A percentile compares a stretch with the other conserved stretches of the same genome.
Conservation (phyloP, 2,329 filamentous ascomycete genomes). For the Apiospora aurea region DNA sequence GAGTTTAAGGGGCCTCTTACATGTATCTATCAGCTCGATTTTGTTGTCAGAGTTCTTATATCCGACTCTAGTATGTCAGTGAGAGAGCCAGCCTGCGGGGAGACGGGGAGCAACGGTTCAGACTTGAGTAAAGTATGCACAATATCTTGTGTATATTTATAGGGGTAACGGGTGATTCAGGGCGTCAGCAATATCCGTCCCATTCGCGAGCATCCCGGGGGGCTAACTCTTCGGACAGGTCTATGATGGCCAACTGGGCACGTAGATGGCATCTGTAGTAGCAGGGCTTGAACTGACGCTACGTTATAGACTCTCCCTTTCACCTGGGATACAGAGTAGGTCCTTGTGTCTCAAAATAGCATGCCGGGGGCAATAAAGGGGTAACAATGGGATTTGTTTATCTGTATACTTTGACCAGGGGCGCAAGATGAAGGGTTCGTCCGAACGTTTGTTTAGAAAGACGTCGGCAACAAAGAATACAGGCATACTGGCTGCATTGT, state of each 20-base stretch:
- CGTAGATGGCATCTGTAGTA: neutral
- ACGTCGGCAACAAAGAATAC: neutral
- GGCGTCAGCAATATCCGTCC: neutral
- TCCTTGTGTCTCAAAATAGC: neutral
- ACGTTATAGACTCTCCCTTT: neutral
- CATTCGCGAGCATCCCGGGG: neutral
- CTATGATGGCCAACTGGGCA: neutral
- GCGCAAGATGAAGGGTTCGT: neutral
- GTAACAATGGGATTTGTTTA: neutral
- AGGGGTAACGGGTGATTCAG: neutral
- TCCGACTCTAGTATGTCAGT: neutral
- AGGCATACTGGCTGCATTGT: neutral
- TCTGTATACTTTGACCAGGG: neutral
- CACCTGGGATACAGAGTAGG: neutral
- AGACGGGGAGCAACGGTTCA: too few relatives aligned
- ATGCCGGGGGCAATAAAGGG: neutral
- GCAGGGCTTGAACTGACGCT: neutral
- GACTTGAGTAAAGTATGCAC: neutral
- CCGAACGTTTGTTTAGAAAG: neutral
- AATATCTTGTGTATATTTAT: neutral
- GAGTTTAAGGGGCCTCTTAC: neutral
- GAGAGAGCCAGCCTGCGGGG: too few relatives aligned
- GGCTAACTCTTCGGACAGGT: too few relatives aligned
- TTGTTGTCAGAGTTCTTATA: neutral
- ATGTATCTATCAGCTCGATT: neutral